Evolutionary conservation across 2,329 filamentous ascomycete species (phyloP).

Genomic region (Colletotrichum sp.): DNA sequence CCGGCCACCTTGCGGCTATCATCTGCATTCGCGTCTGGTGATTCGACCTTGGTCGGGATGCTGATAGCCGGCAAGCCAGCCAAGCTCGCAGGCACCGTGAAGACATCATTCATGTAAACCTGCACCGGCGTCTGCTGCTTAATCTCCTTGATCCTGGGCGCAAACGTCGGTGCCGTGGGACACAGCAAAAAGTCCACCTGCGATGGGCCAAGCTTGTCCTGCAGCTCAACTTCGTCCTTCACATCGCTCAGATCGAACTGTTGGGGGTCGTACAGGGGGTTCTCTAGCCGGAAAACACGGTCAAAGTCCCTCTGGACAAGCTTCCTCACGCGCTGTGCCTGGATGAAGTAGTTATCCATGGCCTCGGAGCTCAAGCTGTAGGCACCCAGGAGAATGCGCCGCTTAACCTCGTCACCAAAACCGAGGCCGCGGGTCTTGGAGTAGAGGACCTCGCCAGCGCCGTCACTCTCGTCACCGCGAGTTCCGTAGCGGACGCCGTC

Average conservation of each 20-base stretch:
- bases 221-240: conserved; percentile 53
- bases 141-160: conserved; percentile 69
- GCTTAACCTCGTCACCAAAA: conserved; percentile 85
- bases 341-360: conserved; percentile 95
- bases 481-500: conserved; percentile 93
- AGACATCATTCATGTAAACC: conserved; percentile 90
- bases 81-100: conserved; percentile 92
- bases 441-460: conserved; percentile 71
- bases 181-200: conserved; percentile 87
- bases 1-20: conserved; percentile 49
- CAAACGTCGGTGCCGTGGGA: conserved; percentile 81
- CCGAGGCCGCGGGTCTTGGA: conserved; percentile 74
- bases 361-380: conserved; percentile 90
- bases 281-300: conserved; percentile 70
- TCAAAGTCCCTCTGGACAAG: conserved; percentile 90
- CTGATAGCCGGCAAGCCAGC: conserved; percentile 90
- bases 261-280: conserved; percentile 65
- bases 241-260: conserved; percentile 67
- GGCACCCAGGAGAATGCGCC: conserved; percentile 86
- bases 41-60: conserved; percentile 77
- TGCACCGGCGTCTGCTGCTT: conserved; percentile 64
- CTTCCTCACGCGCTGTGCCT: conserved; percentile 86
- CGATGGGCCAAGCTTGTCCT: conserved; percentile 60
- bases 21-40: conserved; percentile 30
- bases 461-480: conserved; percentile 56